A percentile compares a stretch with the other conserved stretches of the same genome.
Evolutionary conservation across 2,329 filamentous ascomycete species (phyloP).

Genomic region (Laburnicola sp.): DNA sequence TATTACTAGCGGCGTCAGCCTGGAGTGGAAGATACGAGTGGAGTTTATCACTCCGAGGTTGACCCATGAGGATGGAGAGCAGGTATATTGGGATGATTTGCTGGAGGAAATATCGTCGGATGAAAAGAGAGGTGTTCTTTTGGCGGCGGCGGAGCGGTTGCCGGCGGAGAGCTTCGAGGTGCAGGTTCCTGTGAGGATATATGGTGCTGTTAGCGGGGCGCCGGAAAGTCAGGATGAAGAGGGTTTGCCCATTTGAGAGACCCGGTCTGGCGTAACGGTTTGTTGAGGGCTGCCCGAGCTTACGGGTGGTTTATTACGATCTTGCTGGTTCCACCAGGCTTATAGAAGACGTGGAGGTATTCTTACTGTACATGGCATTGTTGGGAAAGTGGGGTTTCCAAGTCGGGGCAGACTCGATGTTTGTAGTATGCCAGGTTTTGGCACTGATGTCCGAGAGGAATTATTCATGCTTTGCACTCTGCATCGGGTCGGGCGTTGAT

Average conservation of each 20-base stretch:
- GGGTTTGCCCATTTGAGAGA: constrained; percentile 37
- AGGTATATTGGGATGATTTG: constrained; percentile 50
- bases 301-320: too few relatives aligned
- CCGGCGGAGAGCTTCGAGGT: constrained; percentile 91
- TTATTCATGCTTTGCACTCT: too few relatives aligned
- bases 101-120: constrained; percentile 77
- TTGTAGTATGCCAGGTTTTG: too few relatives aligned
- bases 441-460: too few relatives aligned
- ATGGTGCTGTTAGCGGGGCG: constrained; percentile 59
- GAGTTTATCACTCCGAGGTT: constrained; percentile 84
- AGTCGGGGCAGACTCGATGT: too few relatives aligned
- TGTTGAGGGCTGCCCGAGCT: too few relatives aligned
- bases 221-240: constrained; percentile 35
- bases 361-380: too few relatives aligned
- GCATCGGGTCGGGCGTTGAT: too few relatives aligned
- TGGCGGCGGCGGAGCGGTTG: constrained; percentile 76
- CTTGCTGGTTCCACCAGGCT: too few relatives aligned
- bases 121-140: constrained; percentile 76
- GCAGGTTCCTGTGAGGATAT: constrained; percentile 79
- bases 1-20: constrained; percentile 80
- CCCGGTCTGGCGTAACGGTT: too few relatives aligned
- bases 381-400: too few relatives aligned
- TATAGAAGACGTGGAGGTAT: too few relatives aligned
- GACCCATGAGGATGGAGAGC: constrained; percentile 38
- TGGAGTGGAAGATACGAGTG: constrained; percentile 86